phyloP scores from a whole-genome alignment of 1,284 basidiomycete species.

The Vanrija sp. region DNA sequence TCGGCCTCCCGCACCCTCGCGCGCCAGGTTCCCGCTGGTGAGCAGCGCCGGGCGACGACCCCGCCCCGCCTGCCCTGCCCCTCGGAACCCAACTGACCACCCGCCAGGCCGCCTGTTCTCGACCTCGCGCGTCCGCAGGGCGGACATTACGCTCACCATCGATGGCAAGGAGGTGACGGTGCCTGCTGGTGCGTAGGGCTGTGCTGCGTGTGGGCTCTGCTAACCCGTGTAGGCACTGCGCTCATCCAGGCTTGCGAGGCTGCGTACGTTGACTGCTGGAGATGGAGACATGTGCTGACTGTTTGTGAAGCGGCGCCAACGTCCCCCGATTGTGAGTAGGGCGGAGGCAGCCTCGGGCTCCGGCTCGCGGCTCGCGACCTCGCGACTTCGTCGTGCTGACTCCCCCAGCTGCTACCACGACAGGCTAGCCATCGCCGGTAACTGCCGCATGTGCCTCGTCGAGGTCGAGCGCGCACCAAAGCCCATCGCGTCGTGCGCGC shows the following conservation, averaged over 20 bases:
- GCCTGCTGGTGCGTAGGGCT: conserved; percentile 64
- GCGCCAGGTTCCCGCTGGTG: conserved; percentile 16
- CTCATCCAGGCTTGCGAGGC: conserved; percentile 85
- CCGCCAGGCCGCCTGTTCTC: conserved; percentile 38
- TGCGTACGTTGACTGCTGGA: conserved; percentile 21
- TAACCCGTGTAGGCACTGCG: conserved; percentile 63
- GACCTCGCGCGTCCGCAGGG: conserved; percentile 52
- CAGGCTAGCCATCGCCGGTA: conserved; percentile 82
- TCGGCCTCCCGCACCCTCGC: conserved; percentile 25
- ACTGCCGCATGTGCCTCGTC: conserved; percentile 97
- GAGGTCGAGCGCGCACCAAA: conserved; percentile 88
- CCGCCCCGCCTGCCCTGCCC: not conserved
- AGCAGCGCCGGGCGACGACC: too few relatives aligned
- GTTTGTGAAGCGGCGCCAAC: conserved; percentile 19
- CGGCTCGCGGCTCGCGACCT: too few relatives aligned
- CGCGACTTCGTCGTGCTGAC: too few relatives aligned
- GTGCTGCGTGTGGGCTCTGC: conserved; percentile 11
- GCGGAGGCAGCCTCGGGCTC: too few relatives aligned
- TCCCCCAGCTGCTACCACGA: conserved; percentile 53
- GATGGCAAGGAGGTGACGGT: conserved; percentile 93
- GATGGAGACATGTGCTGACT: not conserved
- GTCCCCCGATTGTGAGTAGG: conserved; percentile 40
- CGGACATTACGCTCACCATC: conserved; percentile 82
- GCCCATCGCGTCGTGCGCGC: conserved; percentile 75
- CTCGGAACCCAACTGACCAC: not conserved